Percentiles rank a stretch among this genome's conserved stretches.
Conservation (phyloP, 2,329 filamentous ascomycete genomes). For the Penicillium sp. region DNA sequence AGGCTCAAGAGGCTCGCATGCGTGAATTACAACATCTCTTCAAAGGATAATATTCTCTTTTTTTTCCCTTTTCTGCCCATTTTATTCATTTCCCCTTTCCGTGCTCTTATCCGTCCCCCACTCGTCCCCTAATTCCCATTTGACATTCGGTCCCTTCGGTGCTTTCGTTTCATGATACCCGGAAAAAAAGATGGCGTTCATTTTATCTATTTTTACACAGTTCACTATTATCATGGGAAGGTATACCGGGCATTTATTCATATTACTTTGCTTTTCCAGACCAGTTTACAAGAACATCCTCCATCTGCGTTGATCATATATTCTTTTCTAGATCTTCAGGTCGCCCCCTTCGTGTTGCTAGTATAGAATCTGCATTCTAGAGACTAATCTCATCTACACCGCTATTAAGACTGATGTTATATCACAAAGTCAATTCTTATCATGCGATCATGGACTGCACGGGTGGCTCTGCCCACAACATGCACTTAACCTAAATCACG, state of each 20-base stretch:
- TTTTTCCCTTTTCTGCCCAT: not conserved
- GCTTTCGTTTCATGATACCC: constrained; percentile 14
- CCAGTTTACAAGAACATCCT: not conserved
- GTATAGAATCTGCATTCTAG: not conserved
- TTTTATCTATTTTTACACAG: constrained; percentile 6
- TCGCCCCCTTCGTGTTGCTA: not conserved
- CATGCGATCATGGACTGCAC: not conserved
- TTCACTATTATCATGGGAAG: constrained; percentile 1
- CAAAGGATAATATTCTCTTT: constrained; percentile 28
- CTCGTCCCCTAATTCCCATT: not conserved
- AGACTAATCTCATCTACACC: not conserved
- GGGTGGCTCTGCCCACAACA: not conserved
- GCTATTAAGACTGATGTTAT: not conserved
- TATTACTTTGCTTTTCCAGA: not conserved
- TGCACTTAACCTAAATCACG: not conserved
- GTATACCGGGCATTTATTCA: not conserved
- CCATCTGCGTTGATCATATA: not conserved
- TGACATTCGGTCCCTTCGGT: not conserved
- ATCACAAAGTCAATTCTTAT: not conserved
- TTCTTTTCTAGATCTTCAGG: not conserved
- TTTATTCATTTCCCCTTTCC: not conserved
- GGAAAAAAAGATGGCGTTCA: constrained; percentile 9
- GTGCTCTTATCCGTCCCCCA: not conserved
- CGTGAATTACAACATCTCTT: constrained; percentile 64
- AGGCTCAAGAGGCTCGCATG: constrained; percentile 66